phyloP scores from a whole-genome alignment of 1,139 yeast genomes.

The Scheffersomyces parashehatae region DNA sequence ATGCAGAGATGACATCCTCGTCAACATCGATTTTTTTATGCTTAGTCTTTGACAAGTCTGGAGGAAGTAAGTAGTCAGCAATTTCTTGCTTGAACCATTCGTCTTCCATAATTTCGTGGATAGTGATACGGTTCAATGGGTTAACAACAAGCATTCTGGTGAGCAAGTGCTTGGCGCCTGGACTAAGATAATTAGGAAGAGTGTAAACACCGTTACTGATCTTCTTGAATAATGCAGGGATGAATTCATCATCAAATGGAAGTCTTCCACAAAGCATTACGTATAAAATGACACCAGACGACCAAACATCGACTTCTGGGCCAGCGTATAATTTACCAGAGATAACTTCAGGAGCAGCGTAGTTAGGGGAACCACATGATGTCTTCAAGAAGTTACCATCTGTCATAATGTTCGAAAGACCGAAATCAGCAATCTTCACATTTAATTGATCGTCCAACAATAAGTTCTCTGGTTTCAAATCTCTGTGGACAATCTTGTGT shows the following conservation, averaged over 20 bases:
- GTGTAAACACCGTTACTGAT: slow-evolving; percentile 95
- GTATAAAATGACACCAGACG: slow-evolving; percentile 92
- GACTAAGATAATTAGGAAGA: slow-evolving; percentile 82
- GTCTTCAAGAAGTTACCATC: slow-evolving; percentile 97
- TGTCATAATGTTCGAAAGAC: slow-evolving; percentile 94
- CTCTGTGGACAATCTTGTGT: slow-evolving; percentile 96
- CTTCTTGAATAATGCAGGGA: slow-evolving; percentile 93
- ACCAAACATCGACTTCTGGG: slow-evolving; percentile 99
- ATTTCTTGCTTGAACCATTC: slow-evolving; percentile 91
- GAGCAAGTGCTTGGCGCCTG: slow-evolving; percentile 84
- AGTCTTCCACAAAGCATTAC: slow-evolving; percentile 97
- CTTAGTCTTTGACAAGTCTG: slow-evolving; percentile 49
- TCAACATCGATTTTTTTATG: slow-evolving; percentile 56
- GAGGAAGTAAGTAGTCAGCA: slow-evolving; percentile 80
- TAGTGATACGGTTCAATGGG: slow-evolving; percentile 93
- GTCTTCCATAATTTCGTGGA: slow-evolving; percentile 91
- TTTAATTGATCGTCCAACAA: slow-evolving; percentile 86
- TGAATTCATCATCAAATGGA: slow-evolving; percentile 97
- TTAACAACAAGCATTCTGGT: slow-evolving; percentile 95
- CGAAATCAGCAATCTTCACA: slow-evolving; percentile 97
- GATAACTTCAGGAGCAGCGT: slow-evolving; percentile 98
- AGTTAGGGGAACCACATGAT: slow-evolving; percentile 95
- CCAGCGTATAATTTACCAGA: slow-evolving; percentile 97
- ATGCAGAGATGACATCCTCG: slow-evolving; percentile 76
- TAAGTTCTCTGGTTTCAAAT: slow-evolving; percentile 91